Evolutionary conservation across 257 asterid genomes (phyloP).

Genomic region (Jacaranda mimosifolia): DNA sequence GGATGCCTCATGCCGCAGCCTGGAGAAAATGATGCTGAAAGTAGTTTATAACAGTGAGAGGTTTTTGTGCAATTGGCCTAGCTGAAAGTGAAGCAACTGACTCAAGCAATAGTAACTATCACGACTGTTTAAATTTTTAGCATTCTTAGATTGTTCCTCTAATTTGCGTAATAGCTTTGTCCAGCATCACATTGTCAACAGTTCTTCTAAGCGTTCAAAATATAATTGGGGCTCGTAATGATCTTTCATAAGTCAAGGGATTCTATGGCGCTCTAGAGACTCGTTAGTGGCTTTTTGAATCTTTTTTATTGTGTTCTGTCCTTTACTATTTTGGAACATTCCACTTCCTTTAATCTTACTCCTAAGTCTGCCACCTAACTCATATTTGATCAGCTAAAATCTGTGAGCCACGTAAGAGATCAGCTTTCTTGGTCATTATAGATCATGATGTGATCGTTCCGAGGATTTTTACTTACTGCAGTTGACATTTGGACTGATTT

Average conservation of each 20-base stretch:
- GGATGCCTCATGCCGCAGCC: not conserved
- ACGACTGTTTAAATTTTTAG: constrained; percentile 3
- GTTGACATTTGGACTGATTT: too few relatives aligned
- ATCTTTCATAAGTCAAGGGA: not conserved
- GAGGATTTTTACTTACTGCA: too few relatives aligned
- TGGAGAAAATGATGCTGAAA: not conserved
- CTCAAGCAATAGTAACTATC: constrained; percentile 5
- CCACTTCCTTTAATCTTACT: not conserved
- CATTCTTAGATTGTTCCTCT: constrained; percentile 21
- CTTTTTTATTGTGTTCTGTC: not conserved
- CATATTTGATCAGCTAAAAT: constrained; percentile 4
- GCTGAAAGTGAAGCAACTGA: constrained; percentile 13
- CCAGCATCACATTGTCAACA: not conserved
- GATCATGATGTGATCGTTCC: too few relatives aligned
- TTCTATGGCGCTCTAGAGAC: not conserved
- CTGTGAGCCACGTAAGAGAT: too few relatives aligned
- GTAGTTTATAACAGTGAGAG: not conserved
- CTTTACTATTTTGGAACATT: not conserved
- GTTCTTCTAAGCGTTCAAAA: constrained; percentile 14
- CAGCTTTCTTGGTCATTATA: too few relatives aligned
- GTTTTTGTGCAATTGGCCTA: not conserved
- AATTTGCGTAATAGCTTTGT: not conserved
- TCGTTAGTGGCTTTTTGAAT: constrained; percentile 1
- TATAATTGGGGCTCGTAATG: not conserved
- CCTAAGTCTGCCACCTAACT: constrained; percentile 5